Evolutionary conservation across 2,329 filamentous ascomycete genomes (phyloP).

Genomic region (Cladosporium colombiae): DNA sequence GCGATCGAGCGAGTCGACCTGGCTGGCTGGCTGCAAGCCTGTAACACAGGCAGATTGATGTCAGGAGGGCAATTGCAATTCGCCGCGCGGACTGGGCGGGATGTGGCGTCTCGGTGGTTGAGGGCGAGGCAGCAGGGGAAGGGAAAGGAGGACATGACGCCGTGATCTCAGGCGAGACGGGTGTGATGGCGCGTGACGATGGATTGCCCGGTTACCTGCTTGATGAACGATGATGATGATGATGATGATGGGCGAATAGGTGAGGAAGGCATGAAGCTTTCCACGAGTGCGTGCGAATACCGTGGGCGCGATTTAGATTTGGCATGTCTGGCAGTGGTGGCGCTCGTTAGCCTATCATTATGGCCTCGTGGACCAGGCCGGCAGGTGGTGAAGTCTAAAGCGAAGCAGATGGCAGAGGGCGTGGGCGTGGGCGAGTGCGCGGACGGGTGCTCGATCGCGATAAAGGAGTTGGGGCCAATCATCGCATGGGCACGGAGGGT

Average conservation of each 20-base stretch:
- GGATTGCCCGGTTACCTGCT: neutral
- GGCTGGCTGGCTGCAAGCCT: neutral
- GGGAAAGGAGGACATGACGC: conserved; percentile 1
- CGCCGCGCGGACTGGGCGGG: conserved; percentile 16
- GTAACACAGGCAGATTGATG: conserved; percentile 6
- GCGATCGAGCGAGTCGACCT: too few relatives aligned
- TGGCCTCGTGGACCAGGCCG: conserved; percentile 10
- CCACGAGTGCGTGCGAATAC: neutral
- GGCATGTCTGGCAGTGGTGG: conserved; percentile 1
- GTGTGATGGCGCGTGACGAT: neutral
- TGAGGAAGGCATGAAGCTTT: neutral
- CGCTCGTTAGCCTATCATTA: conserved; percentile 14
- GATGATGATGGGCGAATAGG: neutral
- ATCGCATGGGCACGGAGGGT: neutral
- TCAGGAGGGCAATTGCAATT: conserved; percentile 8
- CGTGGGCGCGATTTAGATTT: conserved; percentile 9
- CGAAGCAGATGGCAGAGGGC: neutral
- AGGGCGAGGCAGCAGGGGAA: neutral
- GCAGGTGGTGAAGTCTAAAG: neutral
- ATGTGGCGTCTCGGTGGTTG: conserved; percentile 11
- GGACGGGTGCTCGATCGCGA: neutral
- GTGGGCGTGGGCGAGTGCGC: neutral
- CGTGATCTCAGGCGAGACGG: conserved; percentile 5
- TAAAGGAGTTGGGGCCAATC: neutral
- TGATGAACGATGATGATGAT: neutral